These are phyloP conservation scores for Metschnikowia peoriensis DNA, from an alignment of 805 yeast genomes.

Conservation along the genomic window DNA sequence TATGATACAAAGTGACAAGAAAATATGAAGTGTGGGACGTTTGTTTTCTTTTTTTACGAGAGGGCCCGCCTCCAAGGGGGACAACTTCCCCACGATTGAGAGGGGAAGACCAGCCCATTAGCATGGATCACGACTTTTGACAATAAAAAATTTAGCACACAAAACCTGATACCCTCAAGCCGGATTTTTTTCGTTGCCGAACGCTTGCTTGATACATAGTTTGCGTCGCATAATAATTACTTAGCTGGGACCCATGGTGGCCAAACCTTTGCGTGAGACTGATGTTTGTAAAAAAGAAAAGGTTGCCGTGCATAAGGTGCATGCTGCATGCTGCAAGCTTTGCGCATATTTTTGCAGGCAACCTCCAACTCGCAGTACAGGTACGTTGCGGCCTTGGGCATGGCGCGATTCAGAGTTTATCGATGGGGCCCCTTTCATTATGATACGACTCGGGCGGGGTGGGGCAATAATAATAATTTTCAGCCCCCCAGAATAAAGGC, in stretches of 20 bases:
- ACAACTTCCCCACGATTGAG: background rate
- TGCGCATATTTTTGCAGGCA: background rate
- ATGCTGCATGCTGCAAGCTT: background rate
- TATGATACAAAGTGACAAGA: conserved; percentile 7
- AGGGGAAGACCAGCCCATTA: background rate
- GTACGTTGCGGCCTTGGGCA: conserved; percentile 3
- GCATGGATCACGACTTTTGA: background rate
- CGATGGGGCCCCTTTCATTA: background rate
- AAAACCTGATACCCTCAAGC: background rate
- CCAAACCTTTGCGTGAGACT: conserved; percentile 11
- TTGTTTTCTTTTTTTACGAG: conserved; percentile 5
- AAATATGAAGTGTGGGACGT: conserved; percentile 6
- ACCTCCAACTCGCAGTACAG: conserved; percentile 1
- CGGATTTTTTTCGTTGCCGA: background rate
- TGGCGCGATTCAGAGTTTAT: background rate
- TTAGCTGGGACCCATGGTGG: background rate
- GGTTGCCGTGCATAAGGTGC: conserved; percentile 1
- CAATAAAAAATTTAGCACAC: background rate
- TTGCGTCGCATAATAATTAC: background rate
- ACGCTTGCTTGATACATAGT: background rate
- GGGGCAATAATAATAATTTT: background rate
- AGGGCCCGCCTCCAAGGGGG: conserved; percentile 7
- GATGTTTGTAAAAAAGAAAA: background rate
- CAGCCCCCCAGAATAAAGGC: background rate
- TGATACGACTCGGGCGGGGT: background rate